Base-by-base conservation (phyloP, 805 yeast genomes). In the Hanseniaspora nectarophila region DNA sequence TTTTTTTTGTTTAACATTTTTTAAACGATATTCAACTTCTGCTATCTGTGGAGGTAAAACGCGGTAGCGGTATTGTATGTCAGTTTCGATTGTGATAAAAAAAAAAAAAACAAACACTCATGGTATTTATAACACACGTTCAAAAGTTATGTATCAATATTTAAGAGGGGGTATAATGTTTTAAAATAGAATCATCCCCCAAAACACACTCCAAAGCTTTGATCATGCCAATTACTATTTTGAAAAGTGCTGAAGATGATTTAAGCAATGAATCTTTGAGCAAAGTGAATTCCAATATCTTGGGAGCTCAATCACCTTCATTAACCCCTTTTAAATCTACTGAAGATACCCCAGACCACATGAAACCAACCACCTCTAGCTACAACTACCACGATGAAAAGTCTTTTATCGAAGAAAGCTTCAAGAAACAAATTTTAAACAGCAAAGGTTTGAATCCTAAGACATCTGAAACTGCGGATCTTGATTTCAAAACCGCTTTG, bases 301-400 rank as follows among this genome's bases (percentile, higher is more conserved):
- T 13, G 3, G 6, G 10, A 12, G 20, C 40, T 21, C 26, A 37
- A 7, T 20, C 44, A 2, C 31, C 53, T 12, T 32, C 53, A 5
- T 4, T 42, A 9, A 10, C 34, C 7, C 46, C 40, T 10, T 21
- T 13, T 15, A 49, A 42, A 13, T 40, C 53, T 5, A 39, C n/a
- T 6, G 43, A 42, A 12, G 53, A 45, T 7, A 42, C 53, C 12
- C 46, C 43, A 20, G 31, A 34, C 3, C 24, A 42, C 20, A 42
- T 49, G 46, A 49, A 49, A n/a, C 53, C 43, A 6, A 20, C 32
- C 20, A 49, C 53, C 5, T 49, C 70, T 2, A 61, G 64, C 43
- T 64, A 60, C 35, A 64, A 69, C 1, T 66, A 64, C 49, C 63
- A 60, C 37, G 69, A 66, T 46, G 59, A 59, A 37, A 61, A 61